A percentile compares a stretch with the other conserved stretches of the same genome.
Evolutionary conservation across 768 basidiomycete genomes (phyloP).

Genomic region (Mycena pura): DNA sequence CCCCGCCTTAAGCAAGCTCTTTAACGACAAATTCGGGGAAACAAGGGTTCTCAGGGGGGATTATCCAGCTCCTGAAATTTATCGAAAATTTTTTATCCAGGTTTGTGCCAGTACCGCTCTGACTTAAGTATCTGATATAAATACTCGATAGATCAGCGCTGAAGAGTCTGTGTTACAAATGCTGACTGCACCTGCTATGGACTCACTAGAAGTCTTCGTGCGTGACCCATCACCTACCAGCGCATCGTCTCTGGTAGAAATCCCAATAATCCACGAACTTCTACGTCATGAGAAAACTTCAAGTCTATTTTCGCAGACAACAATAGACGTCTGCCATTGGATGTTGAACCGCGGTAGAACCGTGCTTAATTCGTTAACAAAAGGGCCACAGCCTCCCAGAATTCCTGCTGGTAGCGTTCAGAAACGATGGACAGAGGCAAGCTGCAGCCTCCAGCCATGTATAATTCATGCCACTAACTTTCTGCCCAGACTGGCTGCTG

Average conservation of each 20-base stretch:
- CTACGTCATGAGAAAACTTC: neutral
- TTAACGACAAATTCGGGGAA: too few species aligned
- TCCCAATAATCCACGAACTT: conserved; percentile 25
- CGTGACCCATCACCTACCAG: neutral
- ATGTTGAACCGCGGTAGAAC: neutral
- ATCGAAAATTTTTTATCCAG: too few species aligned
- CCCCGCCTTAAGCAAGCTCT: too few species aligned
- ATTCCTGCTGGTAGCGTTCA: too few species aligned
- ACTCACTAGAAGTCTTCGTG: conserved; percentile 15
- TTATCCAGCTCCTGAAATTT: too few species aligned
- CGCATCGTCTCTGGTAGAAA: conserved; percentile 8
- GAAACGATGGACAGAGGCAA: neutral
- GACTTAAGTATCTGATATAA: too few species aligned
- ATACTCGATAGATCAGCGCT: conserved; percentile 22
- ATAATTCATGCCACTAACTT: neutral
- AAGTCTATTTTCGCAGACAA: neutral
- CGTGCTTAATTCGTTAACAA: neutral
- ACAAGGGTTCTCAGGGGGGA: too few species aligned
- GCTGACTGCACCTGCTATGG: conserved; percentile 19
- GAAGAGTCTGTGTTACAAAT: conserved; percentile 34
- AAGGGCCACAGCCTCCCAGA: neutral
- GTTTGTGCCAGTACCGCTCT: too few species aligned
- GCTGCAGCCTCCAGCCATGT: neutral
- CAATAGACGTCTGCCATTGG: neutral
- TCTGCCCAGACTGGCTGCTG: conserved; percentile 23